Evolutionary conservation across 306 rosid genomes (phyloP).

Genomic region (Herpetospermum pedunculosum): DNA sequence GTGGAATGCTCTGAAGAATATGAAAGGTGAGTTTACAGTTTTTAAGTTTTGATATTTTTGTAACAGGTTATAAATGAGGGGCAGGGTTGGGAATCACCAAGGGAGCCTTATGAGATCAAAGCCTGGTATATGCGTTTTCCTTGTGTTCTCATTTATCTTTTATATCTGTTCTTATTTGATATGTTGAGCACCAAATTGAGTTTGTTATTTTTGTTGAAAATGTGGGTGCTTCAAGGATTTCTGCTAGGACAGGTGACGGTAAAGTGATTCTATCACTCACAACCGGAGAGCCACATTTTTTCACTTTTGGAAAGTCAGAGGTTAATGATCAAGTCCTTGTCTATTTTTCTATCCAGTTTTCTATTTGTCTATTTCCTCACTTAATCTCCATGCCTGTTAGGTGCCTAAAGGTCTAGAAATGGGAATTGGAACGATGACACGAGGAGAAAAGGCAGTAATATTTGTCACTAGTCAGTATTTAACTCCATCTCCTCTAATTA

Average conservation of each 20-base stretch:
- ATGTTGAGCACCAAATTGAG: background rate
- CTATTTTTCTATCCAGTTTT: background rate
- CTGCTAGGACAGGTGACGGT: conserved; percentile 61
- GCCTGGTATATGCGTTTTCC: conserved; percentile 51
- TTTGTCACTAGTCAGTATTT: conserved; percentile 61
- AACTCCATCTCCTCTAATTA: conserved; percentile 60
- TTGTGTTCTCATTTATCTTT: background rate
- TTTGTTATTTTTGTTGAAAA: background rate
- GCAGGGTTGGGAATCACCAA: conserved; percentile 94
- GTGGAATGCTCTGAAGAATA: background rate
- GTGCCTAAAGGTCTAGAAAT: conserved; percentile 96
- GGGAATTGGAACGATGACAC: conserved; percentile 87
- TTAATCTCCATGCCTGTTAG: conserved; percentile 25
- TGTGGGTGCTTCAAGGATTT: conserved; percentile 52
- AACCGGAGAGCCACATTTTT: conserved; percentile 70
- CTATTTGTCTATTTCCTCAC: background rate
- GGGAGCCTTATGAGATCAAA: conserved; percentile 96
- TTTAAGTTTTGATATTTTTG: background rate
- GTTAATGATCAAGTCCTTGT: conserved; percentile 22
- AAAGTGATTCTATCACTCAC: conserved; percentile 49
- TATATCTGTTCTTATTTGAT: background rate
- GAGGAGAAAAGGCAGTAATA: conserved; percentile 77
- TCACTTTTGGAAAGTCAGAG: conserved; percentile 91
- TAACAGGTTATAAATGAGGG: conserved; percentile 68
- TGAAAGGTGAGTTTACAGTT: background rate